Conservation (phyloP, 2,329 filamentous ascomycete species). For the Rugonectria rugulosa region DNA sequence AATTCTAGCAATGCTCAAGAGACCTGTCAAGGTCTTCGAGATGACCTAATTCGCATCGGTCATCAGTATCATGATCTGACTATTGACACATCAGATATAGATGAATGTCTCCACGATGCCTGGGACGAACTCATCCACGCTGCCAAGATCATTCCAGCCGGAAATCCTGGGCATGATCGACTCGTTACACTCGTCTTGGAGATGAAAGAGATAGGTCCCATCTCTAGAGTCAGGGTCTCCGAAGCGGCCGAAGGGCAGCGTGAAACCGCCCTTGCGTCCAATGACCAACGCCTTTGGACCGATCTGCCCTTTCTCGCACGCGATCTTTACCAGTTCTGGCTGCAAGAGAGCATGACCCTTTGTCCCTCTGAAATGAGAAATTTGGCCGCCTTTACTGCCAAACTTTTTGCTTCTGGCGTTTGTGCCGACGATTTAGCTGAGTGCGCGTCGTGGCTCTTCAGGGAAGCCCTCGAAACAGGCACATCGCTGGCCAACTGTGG, state of each 20-base stretch:
- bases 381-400: not conserved
- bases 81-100: not conserved
- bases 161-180: slow-evolving; percentile 21
- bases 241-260: not conserved
- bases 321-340: not conserved
- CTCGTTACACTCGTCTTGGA: slow-evolving; percentile 21
- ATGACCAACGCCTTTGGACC: not conserved
- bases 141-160: slow-evolving; percentile 15
- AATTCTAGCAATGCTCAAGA: not conserved
- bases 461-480: not conserved
- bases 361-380: not conserved
- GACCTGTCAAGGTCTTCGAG: not conserved
- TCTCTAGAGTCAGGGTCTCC: not conserved
- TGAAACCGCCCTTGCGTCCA: not conserved
- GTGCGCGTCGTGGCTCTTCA: not conserved
- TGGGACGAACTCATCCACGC: slow-evolving; percentile 27
- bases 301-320: not conserved
- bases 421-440: not conserved
- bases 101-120: slow-evolving; percentile 9
- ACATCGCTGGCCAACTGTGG: not conserved
- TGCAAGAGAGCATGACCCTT: not conserved
- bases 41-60: not conserved
- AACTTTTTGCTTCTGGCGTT: not conserved
- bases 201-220: slow-evolving; percentile 15
- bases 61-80: not conserved